Conservation (phyloP, 805 yeast species). For the Metschnikowia lochheadii region DNA sequence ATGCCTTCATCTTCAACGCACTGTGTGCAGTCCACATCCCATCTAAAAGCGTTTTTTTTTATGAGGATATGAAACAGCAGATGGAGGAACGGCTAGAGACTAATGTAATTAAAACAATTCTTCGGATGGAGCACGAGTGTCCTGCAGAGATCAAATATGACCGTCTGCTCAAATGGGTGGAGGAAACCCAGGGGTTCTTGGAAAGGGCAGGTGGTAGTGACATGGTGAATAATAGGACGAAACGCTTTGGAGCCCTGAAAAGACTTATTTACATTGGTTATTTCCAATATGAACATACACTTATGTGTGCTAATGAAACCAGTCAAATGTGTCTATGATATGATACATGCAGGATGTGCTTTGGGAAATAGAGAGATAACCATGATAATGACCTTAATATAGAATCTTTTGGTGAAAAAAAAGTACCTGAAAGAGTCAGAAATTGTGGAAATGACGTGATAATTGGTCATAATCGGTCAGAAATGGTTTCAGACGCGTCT, state of each 20-base stretch:
- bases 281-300: conserved; percentile 12
- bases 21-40: conserved; percentile 9
- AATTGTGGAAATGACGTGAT: no score
- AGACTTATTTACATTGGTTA: conserved; percentile 9
- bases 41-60: conserved; percentile 4
- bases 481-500: no score
- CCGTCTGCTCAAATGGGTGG: conserved; percentile 14
- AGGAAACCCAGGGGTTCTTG: conserved; percentile 6
- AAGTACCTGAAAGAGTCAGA: no score
- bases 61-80: conserved; percentile 10
- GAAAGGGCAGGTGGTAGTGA: background rate
- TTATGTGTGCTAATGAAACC: conserved; percentile 15
- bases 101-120: conserved; percentile 10
- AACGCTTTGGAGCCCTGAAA: conserved; percentile 2
- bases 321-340: conserved; percentile 12
- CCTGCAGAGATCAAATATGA: conserved; percentile 10
- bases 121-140: conserved; percentile 14
- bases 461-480: no score
- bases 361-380: no score
- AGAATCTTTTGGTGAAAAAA: no score
- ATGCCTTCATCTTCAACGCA: conserved; percentile 18
- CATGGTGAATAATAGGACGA: conserved; percentile 4
- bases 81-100: conserved; percentile 8
- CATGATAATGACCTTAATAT: no score
- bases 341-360: background rate